Base-by-base conservation (phyloP, 2,329 filamentous ascomycete species). In the Aspergillus japonicus region DNA sequence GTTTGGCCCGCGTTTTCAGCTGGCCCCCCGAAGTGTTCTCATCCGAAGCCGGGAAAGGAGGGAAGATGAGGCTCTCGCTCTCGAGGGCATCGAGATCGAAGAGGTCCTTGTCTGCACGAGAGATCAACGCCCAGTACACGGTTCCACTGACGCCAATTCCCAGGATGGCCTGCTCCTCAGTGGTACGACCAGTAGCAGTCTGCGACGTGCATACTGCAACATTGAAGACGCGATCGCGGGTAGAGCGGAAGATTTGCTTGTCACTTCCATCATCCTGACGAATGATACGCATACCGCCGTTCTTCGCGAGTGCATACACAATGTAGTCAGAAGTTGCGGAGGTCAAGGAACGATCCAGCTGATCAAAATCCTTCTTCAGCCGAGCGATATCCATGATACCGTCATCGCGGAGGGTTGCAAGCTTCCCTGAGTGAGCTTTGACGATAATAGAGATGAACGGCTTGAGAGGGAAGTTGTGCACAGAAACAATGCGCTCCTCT, bases 361-460 rank as follows among this genome's bases (percentile, higher is more conserved):
- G 95, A 71, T 99, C 95, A 69, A 98, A 98, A 5, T 96, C 92
- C 79, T 98, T 98, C 83, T 96, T 96, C 64, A 98, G 83, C 59
- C 92, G 87, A 54, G 95, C 94, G 72, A 99, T 95, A 68, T 96
- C 92, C 82, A 96, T 90, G 68, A 96, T 88, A 48, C 89, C 85
- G 66, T 94, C 89, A 59, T 91, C 87, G 42, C 89, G 88, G 74
- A 98, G 82, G 75, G 60, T 86, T 81, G 73, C 86, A 81, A 77
- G 76, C 72, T 70, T 83, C 75, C 67, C 68, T 44, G 70, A 52
- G 55, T 69, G 64, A 21, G 73, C 63, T 55, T 77, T 77, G 68
- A 98, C 85, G 12, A 86, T 87, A 71, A 99, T 95, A 21, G 93
- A 90, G 65, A 96, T 93, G 83, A 96, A 99, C 4, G 95, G 95